Conservation (phyloP, 305 asterid genomes). For the Fraxinus sp. region DNA sequence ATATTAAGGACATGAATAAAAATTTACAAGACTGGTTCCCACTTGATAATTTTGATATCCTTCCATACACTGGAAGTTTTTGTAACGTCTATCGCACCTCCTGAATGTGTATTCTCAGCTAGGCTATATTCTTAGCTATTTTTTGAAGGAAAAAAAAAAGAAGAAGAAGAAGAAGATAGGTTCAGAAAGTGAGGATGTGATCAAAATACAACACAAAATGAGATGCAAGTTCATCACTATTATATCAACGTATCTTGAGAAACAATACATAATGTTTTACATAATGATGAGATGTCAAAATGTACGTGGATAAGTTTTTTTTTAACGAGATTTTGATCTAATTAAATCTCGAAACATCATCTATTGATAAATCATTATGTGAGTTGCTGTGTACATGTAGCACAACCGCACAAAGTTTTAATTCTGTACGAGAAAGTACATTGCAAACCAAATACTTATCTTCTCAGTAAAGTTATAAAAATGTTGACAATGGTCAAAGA, state of each 20-base stretch:
- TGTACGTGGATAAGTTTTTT: not conserved
- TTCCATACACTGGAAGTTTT: not conserved
- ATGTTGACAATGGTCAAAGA: not conserved
- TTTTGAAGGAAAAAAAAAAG: not conserved
- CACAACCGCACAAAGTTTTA: not conserved
- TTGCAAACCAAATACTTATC: not conserved
- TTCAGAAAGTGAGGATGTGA: not conserved
- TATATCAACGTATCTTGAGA: not conserved
- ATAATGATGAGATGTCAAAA: not conserved
- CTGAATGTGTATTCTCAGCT: not conserved
- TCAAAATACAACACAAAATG: not conserved
- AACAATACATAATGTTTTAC: not conserved
- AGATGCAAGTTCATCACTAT: not conserved
- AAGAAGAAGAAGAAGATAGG: not conserved
- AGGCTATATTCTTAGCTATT: not conserved
- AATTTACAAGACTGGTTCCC: not conserved
- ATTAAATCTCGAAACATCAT: not conserved
- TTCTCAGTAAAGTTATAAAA: not conserved
- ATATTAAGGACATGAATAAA: not conserved
- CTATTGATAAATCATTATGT: not conserved
- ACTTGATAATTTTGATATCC: not conserved
- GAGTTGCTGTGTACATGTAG: not conserved
- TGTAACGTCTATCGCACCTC: not conserved
- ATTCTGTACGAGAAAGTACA: not conserved
- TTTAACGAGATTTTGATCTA: not conserved